Percentiles rank a stretch among this genome's conserved stretches.
These are phyloP conservation scores for Mortierella polycephala DNA, from an alignment of 371 early-diverging fungal species.

Conservation along the genomic window DNA sequence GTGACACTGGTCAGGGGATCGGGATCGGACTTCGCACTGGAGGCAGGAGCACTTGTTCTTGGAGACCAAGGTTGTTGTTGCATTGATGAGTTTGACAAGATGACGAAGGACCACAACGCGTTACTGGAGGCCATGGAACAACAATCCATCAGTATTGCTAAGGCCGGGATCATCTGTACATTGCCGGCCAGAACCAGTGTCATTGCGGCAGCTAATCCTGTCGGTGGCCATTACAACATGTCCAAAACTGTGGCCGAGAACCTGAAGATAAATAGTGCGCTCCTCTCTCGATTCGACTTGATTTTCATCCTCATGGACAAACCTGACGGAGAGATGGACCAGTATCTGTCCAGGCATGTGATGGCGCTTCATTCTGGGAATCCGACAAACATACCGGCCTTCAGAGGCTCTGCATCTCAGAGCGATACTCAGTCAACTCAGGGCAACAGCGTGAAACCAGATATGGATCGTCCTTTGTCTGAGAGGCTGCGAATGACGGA, in stretches of 20 bases:
- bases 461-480: constrained; percentile 58
- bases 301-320: constrained; percentile 97
- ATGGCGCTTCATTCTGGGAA: constrained; percentile 89
- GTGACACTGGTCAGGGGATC: constrained; percentile 81
- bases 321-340: constrained; percentile 85
- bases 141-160: constrained; percentile 99
- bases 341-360: constrained; percentile 89
- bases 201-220: constrained; percentile 98
- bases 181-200: constrained; percentile 97
- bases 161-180: constrained; percentile 99
- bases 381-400: constrained; percentile 72
- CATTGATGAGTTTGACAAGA: constrained; percentile 99
- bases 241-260: constrained; percentile 82
- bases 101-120: constrained; percentile 99
- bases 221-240: constrained; percentile 94
- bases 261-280: constrained; percentile 82
- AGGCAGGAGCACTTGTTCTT: constrained; percentile 96
- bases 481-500: constrained; percentile 59
- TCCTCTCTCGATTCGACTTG: constrained; percentile 95
- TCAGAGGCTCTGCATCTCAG: constrained; percentile 53
- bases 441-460: constrained; percentile 62
- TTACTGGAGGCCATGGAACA: constrained; percentile 99
- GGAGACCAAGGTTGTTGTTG: constrained; percentile 99
- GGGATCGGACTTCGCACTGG: constrained; percentile 80
- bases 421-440: constrained; percentile 8